Percentiles rank a stretch among this genome's conserved stretches.
Evolutionary conservation across 2,329 filamentous ascomycete genomes (phyloP).

Genomic region (Periconia macrospinosa): DNA sequence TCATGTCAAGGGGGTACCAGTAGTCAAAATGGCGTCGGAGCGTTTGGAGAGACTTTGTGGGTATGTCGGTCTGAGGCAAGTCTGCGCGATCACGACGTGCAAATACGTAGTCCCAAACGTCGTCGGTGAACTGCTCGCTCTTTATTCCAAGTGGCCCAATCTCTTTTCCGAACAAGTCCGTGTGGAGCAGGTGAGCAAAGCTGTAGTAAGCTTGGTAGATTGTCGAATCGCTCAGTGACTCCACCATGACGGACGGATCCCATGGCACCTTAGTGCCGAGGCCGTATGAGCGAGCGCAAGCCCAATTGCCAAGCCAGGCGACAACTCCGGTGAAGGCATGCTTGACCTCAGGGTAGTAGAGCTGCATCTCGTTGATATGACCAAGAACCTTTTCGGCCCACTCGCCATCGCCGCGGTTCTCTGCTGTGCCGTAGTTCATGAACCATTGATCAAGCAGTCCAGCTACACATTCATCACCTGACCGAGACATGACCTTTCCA

Average conservation of each 20-base stretch:
- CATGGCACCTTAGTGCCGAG: constrained; percentile 93
- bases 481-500: constrained; percentile 81
- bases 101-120: constrained; percentile 97
- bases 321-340: constrained; percentile 77
- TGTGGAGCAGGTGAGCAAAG: constrained; percentile 68
- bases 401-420: constrained; percentile 67
- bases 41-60: constrained; percentile 70
- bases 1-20: constrained; percentile 91
- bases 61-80: constrained; percentile 71
- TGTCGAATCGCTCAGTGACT: constrained; percentile 88
- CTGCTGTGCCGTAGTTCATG: constrained; percentile 77
- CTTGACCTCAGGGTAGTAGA: constrained; percentile 66
- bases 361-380: constrained; percentile 65
- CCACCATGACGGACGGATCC: constrained; percentile 88
- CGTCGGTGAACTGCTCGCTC: constrained; percentile 87
- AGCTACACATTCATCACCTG: constrained; percentile 90
- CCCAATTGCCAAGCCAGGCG: constrained; percentile 85
- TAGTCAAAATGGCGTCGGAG: constrained; percentile 95
- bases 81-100: constrained; percentile 71
- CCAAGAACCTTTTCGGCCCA: constrained; percentile 72
- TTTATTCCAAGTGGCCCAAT: constrained; percentile 54
- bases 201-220: constrained; percentile 81
- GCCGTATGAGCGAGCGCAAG: constrained; percentile 87
- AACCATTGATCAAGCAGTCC: constrained; percentile 97
- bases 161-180: constrained; percentile 78